Percentiles rank a stretch among this genome's conserved stretches.
phyloP scores from a whole-genome alignment of 306 rosid species.

The Lathyrus tuberosus region DNA sequence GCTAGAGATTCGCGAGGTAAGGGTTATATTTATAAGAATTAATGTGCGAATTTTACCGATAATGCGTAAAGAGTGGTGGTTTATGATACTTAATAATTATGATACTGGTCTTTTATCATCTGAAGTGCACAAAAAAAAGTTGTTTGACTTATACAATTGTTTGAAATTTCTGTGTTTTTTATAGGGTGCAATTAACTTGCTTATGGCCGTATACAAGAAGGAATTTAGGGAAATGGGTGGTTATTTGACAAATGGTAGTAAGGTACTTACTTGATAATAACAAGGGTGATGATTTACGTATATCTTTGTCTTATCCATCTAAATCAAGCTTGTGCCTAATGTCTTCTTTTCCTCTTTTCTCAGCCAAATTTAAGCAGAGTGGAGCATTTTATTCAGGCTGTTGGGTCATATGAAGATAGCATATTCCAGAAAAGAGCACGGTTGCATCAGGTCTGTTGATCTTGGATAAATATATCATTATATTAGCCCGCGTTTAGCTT shows the following conservation, averaged over 20 bases:
- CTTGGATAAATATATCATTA: constrained; percentile 14
- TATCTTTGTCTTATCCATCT: constrained; percentile 13
- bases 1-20: constrained; percentile 95
- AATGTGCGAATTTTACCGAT: constrained; percentile 13
- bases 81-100: constrained; percentile 18
- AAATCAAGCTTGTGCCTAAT: constrained; percentile 18
- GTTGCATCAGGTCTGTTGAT: constrained; percentile 70
- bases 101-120: not conserved
- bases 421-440: constrained; percentile 93
- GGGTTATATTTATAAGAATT: not conserved
- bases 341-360: constrained; percentile 12
- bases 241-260: constrained; percentile 84
- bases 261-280: constrained; percentile 58
- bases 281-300: constrained; percentile 8
- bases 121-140: constrained; percentile 12
- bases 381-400: constrained; percentile 92
- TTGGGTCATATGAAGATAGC: constrained; percentile 85
- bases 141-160: constrained; percentile 9
- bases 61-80: not conserved
- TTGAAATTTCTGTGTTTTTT: constrained; percentile 29
- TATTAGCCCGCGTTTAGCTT: constrained; percentile 8
- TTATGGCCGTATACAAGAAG: constrained; percentile 89
- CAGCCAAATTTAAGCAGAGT: constrained; percentile 83
- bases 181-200: constrained; percentile 95
- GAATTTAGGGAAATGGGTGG: constrained; percentile 77